Base-by-base conservation (phyloP, 2,329 filamentous ascomycete species). In the Neonectria hederae region DNA sequence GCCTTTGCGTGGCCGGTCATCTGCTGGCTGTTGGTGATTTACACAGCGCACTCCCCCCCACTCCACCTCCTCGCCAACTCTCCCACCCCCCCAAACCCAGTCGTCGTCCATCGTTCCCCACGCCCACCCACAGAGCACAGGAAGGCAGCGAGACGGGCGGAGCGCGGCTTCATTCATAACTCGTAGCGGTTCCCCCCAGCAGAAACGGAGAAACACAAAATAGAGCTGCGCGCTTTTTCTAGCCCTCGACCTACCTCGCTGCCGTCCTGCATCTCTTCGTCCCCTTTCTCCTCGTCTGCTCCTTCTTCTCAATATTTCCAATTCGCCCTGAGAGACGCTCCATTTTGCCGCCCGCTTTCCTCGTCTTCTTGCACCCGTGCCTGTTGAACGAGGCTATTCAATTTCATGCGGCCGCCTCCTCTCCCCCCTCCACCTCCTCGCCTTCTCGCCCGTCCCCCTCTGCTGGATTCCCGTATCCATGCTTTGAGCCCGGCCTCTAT, bases 191-290 rank as follows among this genome's bases (percentile, higher is more conserved):
- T 61, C 69, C 61, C 65, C 63, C 65, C 65, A 62, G 62, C 54
- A 49, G 8, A 38, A 62, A 57, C 24, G 54, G 62, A 62, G 54
- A 62, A 59, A 60, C 70, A 72, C 67, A 69, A 72, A 73, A 72
- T 68, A 70, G 30, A 72, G 69, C 65, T 72, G 71, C 71, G 71
- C 71, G 69, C 69, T 73, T 73, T 73, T 73, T 72, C 56, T 62
- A 30, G 24, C 45, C 28, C 26, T 58, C 54, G 19, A 48, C 43
- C 48, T 56, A 30, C 26, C 54, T 54, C 19, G 40, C 24, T 42
- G 3, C 42, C 24, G 26, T 24, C 54, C 26, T 24, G n/a, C 22
- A 26, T 69, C 59, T 56, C 53, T 54, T 62, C 26, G 43, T 62
- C 51, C 60, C 40, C 28, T 19, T 35, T 56, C 62, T 49, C 30